Conservation (phyloP, 176 grass and related monocot species). For the Paspalum notatum region DNA sequence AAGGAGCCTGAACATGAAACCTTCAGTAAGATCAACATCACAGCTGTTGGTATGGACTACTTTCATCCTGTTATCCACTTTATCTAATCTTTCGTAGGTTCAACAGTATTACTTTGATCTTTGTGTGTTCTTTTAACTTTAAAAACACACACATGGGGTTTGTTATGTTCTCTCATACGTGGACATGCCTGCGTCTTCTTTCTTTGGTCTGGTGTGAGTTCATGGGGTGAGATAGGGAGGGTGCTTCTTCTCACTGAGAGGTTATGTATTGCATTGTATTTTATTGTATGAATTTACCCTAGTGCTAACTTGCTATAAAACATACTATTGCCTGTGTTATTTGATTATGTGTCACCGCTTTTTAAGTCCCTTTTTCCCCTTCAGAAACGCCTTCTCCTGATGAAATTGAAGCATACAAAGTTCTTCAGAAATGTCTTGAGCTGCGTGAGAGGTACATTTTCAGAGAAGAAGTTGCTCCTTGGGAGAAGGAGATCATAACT, state of each 20-base stretch:
- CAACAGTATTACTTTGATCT: background rate
- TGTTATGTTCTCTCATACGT: background rate
- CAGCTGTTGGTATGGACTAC: constrained; percentile 66
- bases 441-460: constrained; percentile 85
- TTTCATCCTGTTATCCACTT: constrained; percentile 22
- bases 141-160: too few relatives aligned
- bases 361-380: background rate
- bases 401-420: constrained; percentile 87
- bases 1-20: constrained; percentile 89
- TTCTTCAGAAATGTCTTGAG: constrained; percentile 93
- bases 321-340: background rate
- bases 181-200: background rate
- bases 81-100: background rate
- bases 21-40: constrained; percentile 81
- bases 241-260: background rate
- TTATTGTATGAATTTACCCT: constrained; percentile 6
- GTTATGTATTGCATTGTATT: background rate
- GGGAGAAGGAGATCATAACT: constrained; percentile 96
- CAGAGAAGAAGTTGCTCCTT: constrained; percentile 90
- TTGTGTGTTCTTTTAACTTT: background rate
- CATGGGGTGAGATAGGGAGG: background rate
- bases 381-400: constrained; percentile 77
- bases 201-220: background rate
- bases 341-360: background rate
- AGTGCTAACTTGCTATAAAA: background rate